A percentile compares a stretch with the other conserved stretches of the same genome.
These are phyloP conservation scores for Kondoa subrosea DNA, from an alignment of 768 basidiomycete species.

Conservation along the genomic window DNA sequence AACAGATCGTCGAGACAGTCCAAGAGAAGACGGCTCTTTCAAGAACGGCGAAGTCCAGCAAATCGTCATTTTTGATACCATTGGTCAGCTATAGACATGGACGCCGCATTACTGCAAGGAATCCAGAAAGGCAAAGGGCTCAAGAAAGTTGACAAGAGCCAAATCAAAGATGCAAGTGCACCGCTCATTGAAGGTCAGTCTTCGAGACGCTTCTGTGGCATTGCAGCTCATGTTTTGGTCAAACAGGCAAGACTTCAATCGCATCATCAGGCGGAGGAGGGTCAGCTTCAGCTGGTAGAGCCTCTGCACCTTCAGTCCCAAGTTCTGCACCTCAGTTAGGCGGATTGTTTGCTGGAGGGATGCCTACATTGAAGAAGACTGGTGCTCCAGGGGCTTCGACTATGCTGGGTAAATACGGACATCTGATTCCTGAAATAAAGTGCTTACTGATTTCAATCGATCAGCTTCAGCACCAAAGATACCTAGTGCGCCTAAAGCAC, in stretches of 20 bases:
- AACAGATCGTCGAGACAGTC: no score
- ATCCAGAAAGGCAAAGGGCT: slow-evolving; percentile 24
- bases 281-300: background rate
- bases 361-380: slow-evolving; percentile 24
- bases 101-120: slow-evolving; percentile 13
- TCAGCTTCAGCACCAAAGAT: background rate
- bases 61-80: no score
- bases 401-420: background rate
- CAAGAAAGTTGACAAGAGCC: slow-evolving; percentile 17
- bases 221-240: background rate
- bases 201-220: background rate
- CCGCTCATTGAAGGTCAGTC: slow-evolving; percentile 5
- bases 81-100: no score
- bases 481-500: background rate
- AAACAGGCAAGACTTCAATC: no score
- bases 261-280: background rate
- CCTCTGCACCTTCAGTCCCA: slow-evolving; percentile 5
- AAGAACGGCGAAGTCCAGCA: no score
- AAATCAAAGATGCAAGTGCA: slow-evolving; percentile 15
- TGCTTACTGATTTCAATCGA: background rate
- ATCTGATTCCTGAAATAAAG: no score
- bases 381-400: slow-evolving; percentile 14
- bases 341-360: slow-evolving; percentile 24
- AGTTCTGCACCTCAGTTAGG: slow-evolving; percentile 17
- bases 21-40: no score